Conservation (phyloP, 768 basidiomycete species). For the Nidularia pulvinata region DNA sequence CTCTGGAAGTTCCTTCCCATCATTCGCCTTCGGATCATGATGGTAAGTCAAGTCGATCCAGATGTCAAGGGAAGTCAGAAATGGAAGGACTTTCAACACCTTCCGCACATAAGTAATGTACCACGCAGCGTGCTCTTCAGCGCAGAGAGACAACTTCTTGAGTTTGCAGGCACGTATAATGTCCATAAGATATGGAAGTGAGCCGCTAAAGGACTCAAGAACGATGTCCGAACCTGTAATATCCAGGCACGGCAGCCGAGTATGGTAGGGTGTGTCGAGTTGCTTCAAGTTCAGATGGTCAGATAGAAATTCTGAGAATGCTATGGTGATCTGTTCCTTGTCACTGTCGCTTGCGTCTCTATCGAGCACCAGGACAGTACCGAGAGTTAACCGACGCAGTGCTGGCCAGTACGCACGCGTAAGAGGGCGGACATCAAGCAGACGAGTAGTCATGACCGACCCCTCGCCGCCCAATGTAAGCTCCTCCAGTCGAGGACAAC, state of each 20-base stretch:
- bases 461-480: conserved; percentile 28
- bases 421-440: conserved; percentile 14
- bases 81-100: conserved; percentile 7
- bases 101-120: conserved; percentile 11
- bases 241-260: conserved; percentile 8
- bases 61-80: conserved; percentile 9
- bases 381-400: conserved; percentile 12
- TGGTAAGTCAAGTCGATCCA: conserved; percentile 15
- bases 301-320: conserved; percentile 12
- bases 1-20: background rate
- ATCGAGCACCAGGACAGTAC: conserved; percentile 11
- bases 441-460: conserved; percentile 5
- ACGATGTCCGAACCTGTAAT: conserved; percentile 5
- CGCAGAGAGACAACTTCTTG: conserved; percentile 11
- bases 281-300: conserved; percentile 9
- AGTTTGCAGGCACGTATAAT: conserved; percentile 9
- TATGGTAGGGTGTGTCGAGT: conserved; percentile 12
- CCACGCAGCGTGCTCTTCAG: conserved; percentile 13
- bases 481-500: conserved; percentile 40
- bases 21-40: background rate
- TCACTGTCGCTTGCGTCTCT: conserved; percentile 3
- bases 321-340: no score
- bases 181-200: conserved; percentile 8
- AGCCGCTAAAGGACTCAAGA: conserved; percentile 13
- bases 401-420: conserved; percentile 13